Evolutionary conservation across 257 asterid species (phyloP), one percentile per base, ranked within the genome.

Genomic region (Fraxinus cuspidata): DNA sequence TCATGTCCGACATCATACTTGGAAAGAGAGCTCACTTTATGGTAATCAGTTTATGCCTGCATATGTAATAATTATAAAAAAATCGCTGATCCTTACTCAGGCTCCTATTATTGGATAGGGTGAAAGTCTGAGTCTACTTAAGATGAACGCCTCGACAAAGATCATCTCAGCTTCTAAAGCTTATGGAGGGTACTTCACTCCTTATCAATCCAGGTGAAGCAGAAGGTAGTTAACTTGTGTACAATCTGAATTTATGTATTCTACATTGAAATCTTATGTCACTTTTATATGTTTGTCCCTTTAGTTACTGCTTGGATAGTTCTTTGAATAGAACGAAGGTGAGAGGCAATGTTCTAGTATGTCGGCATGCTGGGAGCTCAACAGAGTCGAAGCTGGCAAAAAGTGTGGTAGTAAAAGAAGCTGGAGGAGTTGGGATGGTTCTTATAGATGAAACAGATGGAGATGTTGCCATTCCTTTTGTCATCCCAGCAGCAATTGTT

Each of bases 201-300:
- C 99, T 42, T 91, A 92, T 84, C 99, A 94, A 91, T 92, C 98
- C 97, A 94, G 99, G 98, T 94, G 98, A 92, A 92, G 91, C 85
- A 77, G 79, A 88, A 92, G 97, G 96, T 92, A 91, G 94, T 92
- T 85, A 37, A 38, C 80, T 78, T 37, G 77, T 70, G 81, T 87
- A 69, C n/a, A 38, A 71, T 78, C 63, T 71, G 70, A 74, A 81
- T 74, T 79, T 65, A 29, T 78, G 63, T 83, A 56, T 77, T 71
- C 71, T 47, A 27, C 16, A n/a, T 74, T 73, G 77, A 85, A 80
- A 74, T 80, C 84, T 86, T 75, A 81, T 78, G 64, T 42, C 82
- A 31, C 79, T 65, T 64, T 79, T 67, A 21, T 78, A 37, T 84
- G 73, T 85, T 80, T 68, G 2, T 66, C 79, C 78, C 69, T 37